Evolutionary conservation across 345 rosid species (phyloP), one percentile per base, ranked within the genome.

Genomic region (Euclidium syriacum): DNA sequence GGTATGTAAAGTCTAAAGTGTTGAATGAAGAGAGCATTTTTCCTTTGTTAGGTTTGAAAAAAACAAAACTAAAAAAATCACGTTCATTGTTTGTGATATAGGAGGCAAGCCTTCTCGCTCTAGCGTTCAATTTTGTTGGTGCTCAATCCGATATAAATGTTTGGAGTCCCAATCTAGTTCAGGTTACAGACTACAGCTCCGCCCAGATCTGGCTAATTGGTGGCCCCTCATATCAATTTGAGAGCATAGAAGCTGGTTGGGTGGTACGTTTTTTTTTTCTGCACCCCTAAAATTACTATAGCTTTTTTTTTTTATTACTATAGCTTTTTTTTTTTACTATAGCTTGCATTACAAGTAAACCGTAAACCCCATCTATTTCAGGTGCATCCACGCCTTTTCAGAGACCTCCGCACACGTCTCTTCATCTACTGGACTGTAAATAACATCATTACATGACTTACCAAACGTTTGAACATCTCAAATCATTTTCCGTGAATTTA

Each of bases 201-300:
- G 76, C 54, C 2, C 90, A 78, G 63, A 73, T 80, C 35, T 82
- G 85, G 87, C 12, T 80, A 11, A 27, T 65, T 34, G 35, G 17
- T 42, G 81, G 83, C n/a, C 66, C 65, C 0, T 64, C 67, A 0
- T 35, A 53, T 33, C 1, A 0, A 29, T 72, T 63, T 24, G 81
- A 84, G 33, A 74, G 66, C 54, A 23, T 78, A 1, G 87, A 81
- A 75, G 52, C 79, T 1, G 80, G 87, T 58, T 84, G 90, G 90
- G 10, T 49, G 74, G 85, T 78, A 46, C 17, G 7, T 2, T 35
- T 14, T 27, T 49, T 15, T 16, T 12, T 6, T 1, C 16, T 3
- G 1, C 6, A 17, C 7, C 20, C 3, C n/a, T 14, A 36, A 3
- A 67, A 15, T 1, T 10, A 9, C 0, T 48, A 6, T 16, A 10